Evolutionary conservation across 2,329 filamentous ascomycete genomes (phyloP).

Genomic region (Fusarium camptoceras): DNA sequence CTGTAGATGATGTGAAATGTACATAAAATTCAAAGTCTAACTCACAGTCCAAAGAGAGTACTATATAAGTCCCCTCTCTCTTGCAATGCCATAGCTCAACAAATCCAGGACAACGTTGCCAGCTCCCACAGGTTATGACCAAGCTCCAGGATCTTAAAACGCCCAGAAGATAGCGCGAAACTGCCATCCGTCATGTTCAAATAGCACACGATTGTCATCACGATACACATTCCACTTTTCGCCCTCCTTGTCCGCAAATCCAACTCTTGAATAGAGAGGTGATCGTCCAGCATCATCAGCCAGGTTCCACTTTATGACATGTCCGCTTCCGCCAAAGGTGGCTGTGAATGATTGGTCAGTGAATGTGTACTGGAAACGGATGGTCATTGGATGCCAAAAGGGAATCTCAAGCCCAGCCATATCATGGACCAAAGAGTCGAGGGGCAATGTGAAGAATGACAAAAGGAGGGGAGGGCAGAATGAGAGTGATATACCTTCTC

Average conservation of each 20-base stretch:
- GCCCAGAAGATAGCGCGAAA: not conserved
- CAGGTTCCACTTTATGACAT: slow-evolving; percentile 2
- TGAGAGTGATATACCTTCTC: not conserved
- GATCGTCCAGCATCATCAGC: not conserved
- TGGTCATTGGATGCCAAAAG: not conserved
- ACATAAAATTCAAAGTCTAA: too few relatives aligned
- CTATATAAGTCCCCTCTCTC: not conserved
- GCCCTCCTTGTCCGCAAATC: not conserved
- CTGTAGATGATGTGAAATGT: too few relatives aligned
- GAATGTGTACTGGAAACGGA: fast-evolving
- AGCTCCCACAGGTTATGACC: not conserved
- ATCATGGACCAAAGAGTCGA: too few relatives aligned
- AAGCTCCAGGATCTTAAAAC: not conserved
- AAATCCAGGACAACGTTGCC: not conserved
- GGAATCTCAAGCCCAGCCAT: too few relatives aligned
- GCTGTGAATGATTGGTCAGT: not conserved
- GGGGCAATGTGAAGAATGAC: too few relatives aligned
- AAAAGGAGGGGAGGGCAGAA: too few relatives aligned
- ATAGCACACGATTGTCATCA: not conserved
- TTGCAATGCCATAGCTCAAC: not conserved
- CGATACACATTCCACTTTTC: slow-evolving; percentile 4
- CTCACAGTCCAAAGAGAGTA: too few relatives aligned
- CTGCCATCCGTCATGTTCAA: not conserved
- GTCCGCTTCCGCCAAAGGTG: not conserved
- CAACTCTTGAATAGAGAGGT: not conserved